Conservation (phyloP, 257 asterid species). For the Capsicum baccatum region DNA sequence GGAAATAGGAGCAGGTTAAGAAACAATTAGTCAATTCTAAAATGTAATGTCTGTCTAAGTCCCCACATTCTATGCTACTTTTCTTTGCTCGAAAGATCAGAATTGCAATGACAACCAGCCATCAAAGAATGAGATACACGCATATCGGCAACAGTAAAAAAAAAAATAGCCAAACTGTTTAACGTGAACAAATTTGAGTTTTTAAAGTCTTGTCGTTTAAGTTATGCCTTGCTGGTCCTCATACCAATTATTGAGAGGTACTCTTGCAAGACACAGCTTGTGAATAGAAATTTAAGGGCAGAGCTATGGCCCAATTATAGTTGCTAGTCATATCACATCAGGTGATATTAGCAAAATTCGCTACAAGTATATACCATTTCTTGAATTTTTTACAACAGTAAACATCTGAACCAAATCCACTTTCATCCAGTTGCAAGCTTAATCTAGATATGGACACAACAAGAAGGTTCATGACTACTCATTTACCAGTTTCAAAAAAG, state of each 20-base stretch:
- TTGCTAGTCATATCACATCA: neutral
- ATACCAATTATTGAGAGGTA: conserved; percentile 2
- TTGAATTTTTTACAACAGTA: neutral
- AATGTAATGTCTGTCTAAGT: neutral
- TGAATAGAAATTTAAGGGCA: neutral
- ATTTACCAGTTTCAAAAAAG: neutral
- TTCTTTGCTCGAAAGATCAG: neutral
- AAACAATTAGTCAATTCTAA: neutral
- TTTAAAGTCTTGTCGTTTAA: neutral
- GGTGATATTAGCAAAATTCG: neutral
- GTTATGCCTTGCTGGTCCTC: neutral
- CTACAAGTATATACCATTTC: neutral
- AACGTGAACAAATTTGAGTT: neutral
- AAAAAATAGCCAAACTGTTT: neutral
- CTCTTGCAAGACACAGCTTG: neutral
- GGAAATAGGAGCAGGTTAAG: neutral
- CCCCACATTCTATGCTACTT: neutral
- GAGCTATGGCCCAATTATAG: neutral
- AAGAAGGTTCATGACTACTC: neutral
- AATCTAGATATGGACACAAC: neutral
- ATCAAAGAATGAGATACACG: neutral
- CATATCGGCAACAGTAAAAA: neutral
- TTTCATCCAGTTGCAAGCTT: conserved; percentile 3
- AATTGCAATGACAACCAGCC: neutral
- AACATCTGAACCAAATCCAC: neutral